Base-by-base conservation (phyloP, 2,329 filamentous ascomycete genomes). In the Dothistroma septosporum region DNA sequence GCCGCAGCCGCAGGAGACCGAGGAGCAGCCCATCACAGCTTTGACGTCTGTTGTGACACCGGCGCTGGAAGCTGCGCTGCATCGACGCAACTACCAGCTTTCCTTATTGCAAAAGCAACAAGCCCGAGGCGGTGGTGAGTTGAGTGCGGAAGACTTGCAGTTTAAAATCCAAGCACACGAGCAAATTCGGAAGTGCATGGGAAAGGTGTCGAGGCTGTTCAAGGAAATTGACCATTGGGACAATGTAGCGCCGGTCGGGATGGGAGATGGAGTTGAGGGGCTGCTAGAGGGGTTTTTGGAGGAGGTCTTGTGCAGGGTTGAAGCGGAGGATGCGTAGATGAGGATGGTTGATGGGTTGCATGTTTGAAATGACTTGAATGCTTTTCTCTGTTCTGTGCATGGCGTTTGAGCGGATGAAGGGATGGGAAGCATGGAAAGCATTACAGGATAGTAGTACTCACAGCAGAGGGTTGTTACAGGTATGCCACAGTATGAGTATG, bases 271-370 rank as follows among this genome's bases (percentile, higher is more conserved):
- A 28, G 92, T 96, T 1, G 87, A 87, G 49, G 91, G 90, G 0
- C 95, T 97, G 68, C 77, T 97, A 8, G 94, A 99, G 75, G 93
- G 92, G 0, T 85, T 97, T 64, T 78, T 99, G 35, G 94, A 99
- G 75, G 94, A 99, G 79, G 88, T 99, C 24, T 79, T 99, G 22
- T 92, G 97, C 37, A 80, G 94, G 59, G 91, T 97, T 14, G 93
- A 97, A 78, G 90, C 92, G 4, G 81, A 92, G 63, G 90, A 94
- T 69, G 90, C 91, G 67, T 76, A 53, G 60, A 28, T 28, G 24
- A 67, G 24, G 24, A 28, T 28, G 24, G 6, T 28, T 28, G 24
- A 28, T 28, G 24, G 24, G 24, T 28, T 28, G 24, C 24, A 28
- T 28, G 24, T 28, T 28, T 28, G 24, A 28, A 6, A 28, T 28